phyloP scores from a whole-genome alignment of 495 filamentous ascomycete genomes.

The Penicillium taxi region DNA sequence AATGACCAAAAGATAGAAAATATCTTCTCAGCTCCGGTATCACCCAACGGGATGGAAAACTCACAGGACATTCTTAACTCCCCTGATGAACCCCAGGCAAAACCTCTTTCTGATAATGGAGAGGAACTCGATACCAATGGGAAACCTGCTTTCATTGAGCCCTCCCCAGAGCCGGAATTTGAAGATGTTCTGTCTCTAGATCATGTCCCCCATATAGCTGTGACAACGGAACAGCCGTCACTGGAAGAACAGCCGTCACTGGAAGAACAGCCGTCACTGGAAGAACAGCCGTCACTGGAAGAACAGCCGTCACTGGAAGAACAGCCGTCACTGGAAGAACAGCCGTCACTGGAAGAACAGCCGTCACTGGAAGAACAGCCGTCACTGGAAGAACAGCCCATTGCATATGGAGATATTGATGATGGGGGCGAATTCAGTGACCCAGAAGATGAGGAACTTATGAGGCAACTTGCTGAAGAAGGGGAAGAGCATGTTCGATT shows the following conservation, averaged over 20 bases:
- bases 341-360: conserved; percentile 19
- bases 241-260: no score
- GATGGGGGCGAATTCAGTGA: conserved; percentile 59
- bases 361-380: no score
- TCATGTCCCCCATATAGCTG: no score
- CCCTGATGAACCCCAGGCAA: no score
- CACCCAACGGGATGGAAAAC: not conserved
- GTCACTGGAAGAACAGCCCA: conserved; percentile 16
- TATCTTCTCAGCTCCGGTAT: not conserved
- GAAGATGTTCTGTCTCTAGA: conserved; percentile 37
- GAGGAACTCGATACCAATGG: not conserved
- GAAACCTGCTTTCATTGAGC: conserved; percentile 1
- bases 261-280: conserved; percentile 18
- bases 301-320: conserved; percentile 23
- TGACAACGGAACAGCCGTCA: no score
- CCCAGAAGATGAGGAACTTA: conserved; percentile 82
- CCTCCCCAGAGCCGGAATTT: conserved; percentile 46
- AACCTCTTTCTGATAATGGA: no score
- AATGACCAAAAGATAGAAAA: not conserved
- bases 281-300: conserved; percentile 18
- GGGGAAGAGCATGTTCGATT: conserved; percentile 89
- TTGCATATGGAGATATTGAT: conserved; percentile 23
- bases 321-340: conserved; percentile 18
- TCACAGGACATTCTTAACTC: not conserved
- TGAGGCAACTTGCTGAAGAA: conserved; percentile 78